Conservation (phyloP, 2,329 filamentous ascomycete genomes). For the Colletotrichum chrysophilum region DNA sequence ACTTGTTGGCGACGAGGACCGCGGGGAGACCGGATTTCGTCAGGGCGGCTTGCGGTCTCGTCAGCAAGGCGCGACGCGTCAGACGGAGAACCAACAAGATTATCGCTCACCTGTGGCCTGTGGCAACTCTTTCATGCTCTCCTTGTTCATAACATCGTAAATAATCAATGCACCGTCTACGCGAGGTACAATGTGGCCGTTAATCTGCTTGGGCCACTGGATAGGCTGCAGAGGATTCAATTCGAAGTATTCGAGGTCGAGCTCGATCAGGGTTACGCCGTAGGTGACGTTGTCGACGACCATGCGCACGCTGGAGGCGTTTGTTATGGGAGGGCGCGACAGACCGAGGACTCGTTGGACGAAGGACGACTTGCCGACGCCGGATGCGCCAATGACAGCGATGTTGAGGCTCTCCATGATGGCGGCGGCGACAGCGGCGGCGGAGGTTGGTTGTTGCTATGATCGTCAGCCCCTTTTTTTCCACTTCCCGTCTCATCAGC, state of each 20-base stretch:
- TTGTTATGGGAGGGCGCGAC: conserved; percentile 55
- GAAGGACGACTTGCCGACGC: conserved; percentile 72
- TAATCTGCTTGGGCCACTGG: conserved; percentile 71
- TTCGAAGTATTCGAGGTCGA: conserved; percentile 70
- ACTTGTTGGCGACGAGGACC: conserved; percentile 87
- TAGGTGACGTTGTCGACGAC: conserved; percentile 63
- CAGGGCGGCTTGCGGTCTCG: conserved; percentile 65
- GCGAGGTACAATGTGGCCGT: conserved; percentile 73
- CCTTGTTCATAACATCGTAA: conserved; percentile 84
- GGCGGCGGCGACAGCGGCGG: conserved; percentile 12
- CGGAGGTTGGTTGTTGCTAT: conserved; percentile 24
- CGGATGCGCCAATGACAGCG: conserved; percentile 68
- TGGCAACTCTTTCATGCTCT: conserved; percentile 76
- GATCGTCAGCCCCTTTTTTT: conserved; percentile 23
- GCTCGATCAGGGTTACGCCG: conserved; percentile 66
- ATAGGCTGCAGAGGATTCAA: conserved; percentile 63
- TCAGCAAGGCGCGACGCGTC: conserved; percentile 23
- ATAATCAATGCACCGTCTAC: conserved; percentile 86
- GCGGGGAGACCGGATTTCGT: conserved; percentile 76
- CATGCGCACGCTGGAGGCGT: conserved; percentile 62
- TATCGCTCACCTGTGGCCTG: conserved; percentile 76
- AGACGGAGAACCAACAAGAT: neutral
- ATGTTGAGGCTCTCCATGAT: conserved; percentile 68
- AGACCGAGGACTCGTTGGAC: conserved; percentile 68
- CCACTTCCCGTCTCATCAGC: conserved; percentile 20